phyloP scores from a whole-genome alignment of 371 early-diverging fungal genomes.

The Haplosporangium sp. region DNA sequence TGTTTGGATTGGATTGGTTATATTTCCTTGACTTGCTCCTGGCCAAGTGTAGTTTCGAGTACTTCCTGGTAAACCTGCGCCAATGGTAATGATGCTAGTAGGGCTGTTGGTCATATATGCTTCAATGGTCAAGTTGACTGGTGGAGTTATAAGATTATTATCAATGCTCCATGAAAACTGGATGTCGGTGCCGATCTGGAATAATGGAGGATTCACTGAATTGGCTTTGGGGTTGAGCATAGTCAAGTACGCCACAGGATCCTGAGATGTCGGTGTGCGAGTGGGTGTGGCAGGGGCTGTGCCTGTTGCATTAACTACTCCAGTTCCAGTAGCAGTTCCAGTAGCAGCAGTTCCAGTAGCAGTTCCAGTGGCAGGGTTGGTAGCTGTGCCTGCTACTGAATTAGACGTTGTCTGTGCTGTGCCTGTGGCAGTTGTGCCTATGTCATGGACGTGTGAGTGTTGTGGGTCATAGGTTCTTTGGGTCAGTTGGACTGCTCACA shows the following conservation, averaged over 20 bases:
- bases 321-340: slow-evolving; percentile 14
- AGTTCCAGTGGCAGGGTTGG: not conserved
- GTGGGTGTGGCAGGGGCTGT: slow-evolving; percentile 18
- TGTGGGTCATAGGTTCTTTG: not conserved
- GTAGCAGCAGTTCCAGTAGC: slow-evolving; percentile 16
- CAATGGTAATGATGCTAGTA: slow-evolving; percentile 29
- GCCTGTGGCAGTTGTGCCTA: not conserved
- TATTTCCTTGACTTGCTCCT: slow-evolving; percentile 24
- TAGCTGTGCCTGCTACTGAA: not conserved
- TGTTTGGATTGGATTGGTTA: slow-evolving; percentile 21
- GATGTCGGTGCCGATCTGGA: slow-evolving; percentile 36
- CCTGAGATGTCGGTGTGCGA: slow-evolving; percentile 12
- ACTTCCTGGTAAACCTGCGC: slow-evolving; percentile 25
- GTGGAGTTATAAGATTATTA: slow-evolving; percentile 16
- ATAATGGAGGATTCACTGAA: slow-evolving; percentile 23
- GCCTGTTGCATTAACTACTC: slow-evolving; percentile 7
- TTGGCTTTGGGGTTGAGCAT: slow-evolving; percentile 29
- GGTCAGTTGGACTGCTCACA: slow-evolving; percentile 1
- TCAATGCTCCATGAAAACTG: slow-evolving; percentile 35
- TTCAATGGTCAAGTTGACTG: slow-evolving; percentile 45
- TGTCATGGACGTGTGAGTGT: not conserved
- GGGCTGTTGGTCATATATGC: slow-evolving; percentile 14
- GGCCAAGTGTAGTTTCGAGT: slow-evolving; percentile 40
- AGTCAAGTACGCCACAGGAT: slow-evolving; percentile 19
- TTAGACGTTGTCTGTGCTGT: not conserved